Evolutionary conservation across 139 green algal species (phyloP).

Genomic region (Nannochloris sp.): DNA sequence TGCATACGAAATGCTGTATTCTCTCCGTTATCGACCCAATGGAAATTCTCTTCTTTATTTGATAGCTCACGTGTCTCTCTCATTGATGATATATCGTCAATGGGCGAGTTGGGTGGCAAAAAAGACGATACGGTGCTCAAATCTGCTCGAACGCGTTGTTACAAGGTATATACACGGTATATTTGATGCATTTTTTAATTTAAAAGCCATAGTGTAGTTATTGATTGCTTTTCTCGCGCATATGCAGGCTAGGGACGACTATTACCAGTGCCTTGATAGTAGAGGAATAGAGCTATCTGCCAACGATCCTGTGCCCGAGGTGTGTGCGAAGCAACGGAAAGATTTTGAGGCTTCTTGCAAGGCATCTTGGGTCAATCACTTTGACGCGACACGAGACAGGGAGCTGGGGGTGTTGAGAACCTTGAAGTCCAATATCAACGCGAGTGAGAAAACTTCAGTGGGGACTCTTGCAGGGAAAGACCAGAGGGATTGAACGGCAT

Average conservation of each 20-base stretch:
- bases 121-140: slow-evolving; percentile 10
- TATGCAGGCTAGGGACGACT: slow-evolving; percentile 49
- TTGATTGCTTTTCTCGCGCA: slow-evolving; percentile 18
- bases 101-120: no score
- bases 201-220: no score
- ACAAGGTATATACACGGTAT: slow-evolving; percentile 21
- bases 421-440: slow-evolving; percentile 37
- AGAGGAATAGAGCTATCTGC: slow-evolving; percentile 25
- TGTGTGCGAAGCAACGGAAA: slow-evolving; percentile 38
- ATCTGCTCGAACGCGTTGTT: slow-evolving; percentile 23
- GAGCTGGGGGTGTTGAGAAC: slow-evolving; percentile 30
- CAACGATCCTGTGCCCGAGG: slow-evolving; percentile 20
- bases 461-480: slow-evolving; percentile 37
- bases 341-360: slow-evolving; percentile 49
- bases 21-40: no score
- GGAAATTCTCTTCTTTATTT: no score
- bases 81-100: no score
- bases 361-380: slow-evolving; percentile 61
- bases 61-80: no score
- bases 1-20: no score
- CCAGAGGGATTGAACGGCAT: background rate
- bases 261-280: slow-evolving; percentile 46
- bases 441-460: slow-evolving; percentile 15
- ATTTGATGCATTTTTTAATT: slow-evolving; percentile 8
- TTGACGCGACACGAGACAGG: slow-evolving; percentile 56